Evolutionary conservation across 352 stramenopile genomes (phyloP).

Genomic region (Globisporangium alternatum): DNA sequence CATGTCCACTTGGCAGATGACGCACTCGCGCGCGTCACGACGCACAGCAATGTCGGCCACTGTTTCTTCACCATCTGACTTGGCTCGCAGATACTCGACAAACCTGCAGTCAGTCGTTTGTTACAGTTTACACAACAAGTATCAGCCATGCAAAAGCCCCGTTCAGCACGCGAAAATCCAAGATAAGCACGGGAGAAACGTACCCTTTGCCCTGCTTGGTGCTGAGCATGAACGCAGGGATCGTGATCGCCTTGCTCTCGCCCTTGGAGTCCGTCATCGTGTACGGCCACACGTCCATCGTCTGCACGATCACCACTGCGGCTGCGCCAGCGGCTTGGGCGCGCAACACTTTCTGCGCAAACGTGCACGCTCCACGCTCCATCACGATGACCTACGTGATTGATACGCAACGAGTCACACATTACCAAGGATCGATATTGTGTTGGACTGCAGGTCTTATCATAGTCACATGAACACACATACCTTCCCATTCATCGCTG

Average conservation of each 20-base stretch:
- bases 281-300: constrained; percentile 74
- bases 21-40: constrained; percentile 71
- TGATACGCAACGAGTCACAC: background rate
- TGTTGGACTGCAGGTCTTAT: background rate
- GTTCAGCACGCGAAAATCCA: background rate
- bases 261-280: constrained; percentile 80
- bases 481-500: constrained; percentile 46
- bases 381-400: constrained; percentile 60
- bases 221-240: constrained; percentile 81
- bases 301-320: constrained; percentile 72
- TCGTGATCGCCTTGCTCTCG: constrained; percentile 51
- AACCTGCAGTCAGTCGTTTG: constrained; percentile 30
- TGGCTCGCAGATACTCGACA: constrained; percentile 47
- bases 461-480: too few species aligned
- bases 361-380: constrained; percentile 64
- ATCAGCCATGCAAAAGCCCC: background rate
- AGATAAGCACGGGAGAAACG: background rate
- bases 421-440: too few species aligned
- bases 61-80: constrained; percentile 16
- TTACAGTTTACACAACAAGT: background rate
- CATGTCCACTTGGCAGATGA: constrained; percentile 82
- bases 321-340: constrained; percentile 52
- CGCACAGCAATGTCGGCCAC: constrained; percentile 53
- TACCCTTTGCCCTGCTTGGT: constrained; percentile 65
- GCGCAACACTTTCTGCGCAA: constrained; percentile 69